Evolutionary conservation across 1,139 yeast genomes (phyloP).

Genomic region (Barnettozyma hawaiiensis): DNA sequence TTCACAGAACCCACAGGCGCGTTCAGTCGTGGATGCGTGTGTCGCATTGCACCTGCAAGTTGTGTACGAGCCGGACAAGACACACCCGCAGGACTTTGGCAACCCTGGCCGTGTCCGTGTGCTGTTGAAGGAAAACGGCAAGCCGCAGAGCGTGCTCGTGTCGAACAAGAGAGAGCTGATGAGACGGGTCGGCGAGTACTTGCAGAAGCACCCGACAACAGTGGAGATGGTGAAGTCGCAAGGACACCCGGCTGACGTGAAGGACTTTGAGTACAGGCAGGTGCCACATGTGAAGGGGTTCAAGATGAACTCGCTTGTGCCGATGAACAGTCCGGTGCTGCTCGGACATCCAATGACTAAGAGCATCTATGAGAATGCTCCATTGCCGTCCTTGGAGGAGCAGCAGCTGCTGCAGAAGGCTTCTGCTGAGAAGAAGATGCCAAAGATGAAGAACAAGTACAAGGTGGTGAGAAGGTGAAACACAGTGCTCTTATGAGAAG

Average conservation of each 20-base stretch:
- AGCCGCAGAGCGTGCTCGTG: constrained; percentile 25
- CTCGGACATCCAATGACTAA: constrained; percentile 85
- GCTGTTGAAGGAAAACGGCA: constrained; percentile 47
- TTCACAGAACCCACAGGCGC: constrained; percentile 83
- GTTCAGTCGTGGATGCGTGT: constrained; percentile 66
- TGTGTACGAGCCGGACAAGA: constrained; percentile 69
- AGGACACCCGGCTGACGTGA: constrained; percentile 44
- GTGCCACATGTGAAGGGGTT: constrained; percentile 80
- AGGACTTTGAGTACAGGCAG: constrained; percentile 49
- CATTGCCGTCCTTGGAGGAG: constrained; percentile 26
- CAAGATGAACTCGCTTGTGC: constrained; percentile 80
- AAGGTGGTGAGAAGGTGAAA: constrained; percentile 29
- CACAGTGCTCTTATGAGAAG: too few species aligned
- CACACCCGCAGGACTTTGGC: constrained; percentile 96
- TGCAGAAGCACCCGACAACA: constrained; percentile 68
- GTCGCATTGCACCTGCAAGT: constrained; percentile 31
- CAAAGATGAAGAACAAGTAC: constrained; percentile 38
- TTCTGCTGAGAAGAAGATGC: constrained; percentile 20
- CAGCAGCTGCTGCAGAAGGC: too few species aligned
- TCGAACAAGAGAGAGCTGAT: constrained; percentile 65
- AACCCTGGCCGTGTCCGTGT: constrained; percentile 93
- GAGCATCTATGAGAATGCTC: constrained; percentile 51
- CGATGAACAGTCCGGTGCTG: constrained; percentile 72
- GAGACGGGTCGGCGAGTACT: constrained; percentile 53
- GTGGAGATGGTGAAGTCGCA: constrained; percentile 54